These are phyloP conservation scores for Neofusicoccum kwambonambiense DNA, from an alignment of 2,329 filamentous ascomycete genomes.

Conservation along the genomic window DNA sequence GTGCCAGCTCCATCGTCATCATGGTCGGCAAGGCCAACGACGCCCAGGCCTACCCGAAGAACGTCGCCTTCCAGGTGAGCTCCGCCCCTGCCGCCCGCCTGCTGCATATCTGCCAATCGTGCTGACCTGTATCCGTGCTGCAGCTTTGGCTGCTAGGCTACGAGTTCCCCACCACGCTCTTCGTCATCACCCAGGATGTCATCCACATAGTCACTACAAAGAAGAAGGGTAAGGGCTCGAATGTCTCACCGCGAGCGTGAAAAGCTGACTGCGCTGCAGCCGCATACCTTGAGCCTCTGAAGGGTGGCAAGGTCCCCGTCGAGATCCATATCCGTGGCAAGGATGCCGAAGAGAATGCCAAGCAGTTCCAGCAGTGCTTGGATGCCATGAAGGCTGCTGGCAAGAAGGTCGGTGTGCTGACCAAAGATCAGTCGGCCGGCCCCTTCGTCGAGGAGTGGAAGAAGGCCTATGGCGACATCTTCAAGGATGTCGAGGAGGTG, in stretches of 20 bases:
- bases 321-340: constrained; percentile 92
- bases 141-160: constrained; percentile 99
- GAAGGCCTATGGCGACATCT: constrained; percentile 69
- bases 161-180: constrained; percentile 94
- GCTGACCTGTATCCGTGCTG: constrained; percentile 24
- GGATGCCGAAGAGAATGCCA: constrained; percentile 85
- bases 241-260: constrained; percentile 22
- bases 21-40: constrained; percentile 96
- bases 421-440: constrained; percentile 80
- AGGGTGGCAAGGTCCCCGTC: constrained; percentile 86
- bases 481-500: constrained; percentile 83
- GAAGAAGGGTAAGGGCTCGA: constrained; percentile 74
- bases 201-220: constrained; percentile 92
- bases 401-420: constrained; percentile 86
- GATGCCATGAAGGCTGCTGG: constrained; percentile 86
- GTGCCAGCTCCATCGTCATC: constrained; percentile 81
- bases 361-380: constrained; percentile 79
- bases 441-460: constrained; percentile 98
- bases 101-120: background rate
- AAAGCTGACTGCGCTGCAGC: constrained; percentile 55
- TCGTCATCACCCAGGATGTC: constrained; percentile 84
- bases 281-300: constrained; percentile 87
- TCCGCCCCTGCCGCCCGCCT: constrained; percentile 17
- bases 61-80: constrained; percentile 90
- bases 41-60: constrained; percentile 84